A percentile compares a stretch with the other conserved stretches of the same genome.
Evolutionary conservation across 2,329 filamentous ascomycete species (phyloP).

Genomic region (Mariannaea sp.): DNA sequence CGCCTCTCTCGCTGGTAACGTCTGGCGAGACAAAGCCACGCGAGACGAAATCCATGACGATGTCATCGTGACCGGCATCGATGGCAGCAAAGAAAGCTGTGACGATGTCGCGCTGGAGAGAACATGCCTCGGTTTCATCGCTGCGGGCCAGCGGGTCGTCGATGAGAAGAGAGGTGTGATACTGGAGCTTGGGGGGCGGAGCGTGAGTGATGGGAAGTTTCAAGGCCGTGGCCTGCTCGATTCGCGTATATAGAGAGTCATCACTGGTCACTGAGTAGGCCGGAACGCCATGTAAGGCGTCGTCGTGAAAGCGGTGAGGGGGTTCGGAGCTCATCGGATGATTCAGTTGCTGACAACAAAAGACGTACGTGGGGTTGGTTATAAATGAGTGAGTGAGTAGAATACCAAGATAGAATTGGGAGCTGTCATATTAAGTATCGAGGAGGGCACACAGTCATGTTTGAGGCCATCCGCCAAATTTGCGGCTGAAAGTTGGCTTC

Average conservation of each 20-base stretch:
- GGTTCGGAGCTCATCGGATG: conserved; percentile 1
- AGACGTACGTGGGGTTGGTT: too few relatives aligned
- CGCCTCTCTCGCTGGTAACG: conserved; percentile 34
- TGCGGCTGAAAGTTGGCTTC: not conserved
- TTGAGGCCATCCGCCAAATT: not conserved
- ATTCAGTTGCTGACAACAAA: not conserved
- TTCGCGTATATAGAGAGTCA: conserved; percentile 25
- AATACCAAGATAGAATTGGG: not conserved
- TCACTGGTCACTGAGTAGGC: conserved; percentile 27
- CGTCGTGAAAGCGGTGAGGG: not conserved
- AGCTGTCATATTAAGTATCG: not conserved
- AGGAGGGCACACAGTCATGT: not conserved
- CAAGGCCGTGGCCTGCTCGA: conserved; percentile 26
- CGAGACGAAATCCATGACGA: conserved; percentile 39
- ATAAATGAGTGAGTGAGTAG: not conserved
- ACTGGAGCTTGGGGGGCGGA: not conserved
- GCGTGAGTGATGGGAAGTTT: conserved; percentile 29
- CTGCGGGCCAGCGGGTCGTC: not conserved
- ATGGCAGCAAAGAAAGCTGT: conserved; percentile 40
- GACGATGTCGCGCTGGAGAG: conserved; percentile 37
- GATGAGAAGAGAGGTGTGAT: not conserved
- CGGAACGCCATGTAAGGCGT: conserved; percentile 19
- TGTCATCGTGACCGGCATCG: conserved; percentile 32
- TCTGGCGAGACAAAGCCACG: conserved; percentile 47
- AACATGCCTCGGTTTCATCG: not conserved